Evolutionary conservation across 148 eudicot species (phyloP).

Genomic region (Camellia lanceoleosa): DNA sequence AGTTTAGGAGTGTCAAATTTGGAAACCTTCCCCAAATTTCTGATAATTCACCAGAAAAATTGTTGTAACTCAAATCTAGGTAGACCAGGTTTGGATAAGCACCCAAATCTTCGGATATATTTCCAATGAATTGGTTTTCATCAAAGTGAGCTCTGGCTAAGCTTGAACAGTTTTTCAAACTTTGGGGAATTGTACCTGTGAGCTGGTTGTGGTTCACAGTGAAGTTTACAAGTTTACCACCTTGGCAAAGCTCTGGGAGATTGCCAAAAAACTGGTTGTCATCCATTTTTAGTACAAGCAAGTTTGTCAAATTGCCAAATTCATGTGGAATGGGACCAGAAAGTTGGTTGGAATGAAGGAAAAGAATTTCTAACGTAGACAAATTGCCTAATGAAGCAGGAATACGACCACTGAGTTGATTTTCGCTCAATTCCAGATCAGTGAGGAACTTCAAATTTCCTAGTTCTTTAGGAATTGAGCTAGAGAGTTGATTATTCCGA

Average conservation of each 20-base stretch:
- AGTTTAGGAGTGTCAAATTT: slow-evolving; percentile 22
- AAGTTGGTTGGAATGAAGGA: slow-evolving; percentile 21
- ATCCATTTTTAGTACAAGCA: slow-evolving; percentile 20
- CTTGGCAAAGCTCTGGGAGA: slow-evolving; percentile 29
- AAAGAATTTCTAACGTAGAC: slow-evolving; percentile 10
- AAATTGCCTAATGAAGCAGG: slow-evolving; percentile 16
- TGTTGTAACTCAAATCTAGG: slow-evolving; percentile 21
- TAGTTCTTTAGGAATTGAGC: no score
- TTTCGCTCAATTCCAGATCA: no score
- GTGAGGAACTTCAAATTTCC: no score
- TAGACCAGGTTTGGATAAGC: slow-evolving; percentile 22
- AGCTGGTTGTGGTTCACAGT: slow-evolving; percentile 27
- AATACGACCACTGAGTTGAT: slow-evolving; percentile 17
- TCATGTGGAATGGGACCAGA: slow-evolving; percentile 22
- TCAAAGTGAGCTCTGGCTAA: slow-evolving; percentile 23
- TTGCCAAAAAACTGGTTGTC: slow-evolving; percentile 26
- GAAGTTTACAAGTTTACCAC: slow-evolving; percentile 18
- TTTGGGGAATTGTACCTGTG: slow-evolving; percentile 26
- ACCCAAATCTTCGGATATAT: slow-evolving; percentile 18
- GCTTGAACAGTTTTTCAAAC: slow-evolving; percentile 25
- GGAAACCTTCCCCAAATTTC: slow-evolving; percentile 27
- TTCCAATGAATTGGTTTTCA: slow-evolving; percentile 28
- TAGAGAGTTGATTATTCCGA: no score
- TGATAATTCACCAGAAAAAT: slow-evolving; percentile 24
- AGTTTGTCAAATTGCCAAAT: slow-evolving; percentile 20